A percentile compares a stretch with the other conserved stretches of the same genome.
phyloP scores from a whole-genome alignment of 768 basidiomycete species.

The Phlegmacium glaucopus region DNA sequence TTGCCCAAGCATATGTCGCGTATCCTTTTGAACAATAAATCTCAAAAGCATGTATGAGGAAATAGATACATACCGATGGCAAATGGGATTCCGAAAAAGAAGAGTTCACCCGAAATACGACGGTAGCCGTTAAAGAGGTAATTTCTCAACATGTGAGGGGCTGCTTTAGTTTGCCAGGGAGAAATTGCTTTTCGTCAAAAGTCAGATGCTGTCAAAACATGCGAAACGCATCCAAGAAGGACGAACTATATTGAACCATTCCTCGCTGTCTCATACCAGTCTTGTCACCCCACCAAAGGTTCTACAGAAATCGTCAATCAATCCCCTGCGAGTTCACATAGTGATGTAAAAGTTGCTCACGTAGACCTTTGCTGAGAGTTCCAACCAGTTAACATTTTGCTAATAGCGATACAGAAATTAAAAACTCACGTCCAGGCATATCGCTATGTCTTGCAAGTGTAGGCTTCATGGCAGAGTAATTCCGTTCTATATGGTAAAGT shows the following conservation, averaged over 20 bases:
- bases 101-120: slow-evolving; percentile 66
- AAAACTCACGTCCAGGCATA: slow-evolving; percentile 78
- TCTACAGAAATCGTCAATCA: slow-evolving; percentile 39
- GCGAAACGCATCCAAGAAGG: background rate
- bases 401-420: background rate
- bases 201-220: background rate
- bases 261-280: slow-evolving; percentile 66
- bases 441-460: slow-evolving; percentile 58
- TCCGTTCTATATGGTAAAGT: slow-evolving; percentile 9
- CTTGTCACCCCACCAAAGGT: slow-evolving; percentile 88
- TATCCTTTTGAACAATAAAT: slow-evolving; percentile 49
- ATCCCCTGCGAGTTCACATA: background rate
- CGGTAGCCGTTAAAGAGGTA: slow-evolving; percentile 89
- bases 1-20: slow-evolving; percentile 77
- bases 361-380: slow-evolving; percentile 65
- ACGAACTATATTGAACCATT: slow-evolving; percentile 78
- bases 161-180: slow-evolving; percentile 75
- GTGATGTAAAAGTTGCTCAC: slow-evolving; percentile 44
- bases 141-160: slow-evolving; percentile 62
- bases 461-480: slow-evolving; percentile 53
- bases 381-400: slow-evolving; percentile 1
- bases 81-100: slow-evolving; percentile 81
- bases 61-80: slow-evolving; percentile 61
- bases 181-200: slow-evolving; percentile 58
- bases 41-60: background rate